phyloP scores from a whole-genome alignment of 805 yeast genomes.

The Metschnikowia peoriensis region DNA sequence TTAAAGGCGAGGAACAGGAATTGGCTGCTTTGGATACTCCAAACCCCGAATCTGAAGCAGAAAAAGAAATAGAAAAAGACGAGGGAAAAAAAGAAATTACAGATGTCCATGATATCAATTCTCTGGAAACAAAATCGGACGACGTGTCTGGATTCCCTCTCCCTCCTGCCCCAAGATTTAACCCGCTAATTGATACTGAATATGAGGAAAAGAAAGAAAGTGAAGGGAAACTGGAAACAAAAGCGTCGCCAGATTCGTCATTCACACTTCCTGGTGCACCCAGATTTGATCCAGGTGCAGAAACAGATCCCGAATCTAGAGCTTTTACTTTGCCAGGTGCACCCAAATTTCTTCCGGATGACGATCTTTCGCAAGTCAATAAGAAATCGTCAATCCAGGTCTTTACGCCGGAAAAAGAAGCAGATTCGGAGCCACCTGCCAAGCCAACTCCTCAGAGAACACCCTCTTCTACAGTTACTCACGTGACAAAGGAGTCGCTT shows the following conservation, averaged over 20 bases:
- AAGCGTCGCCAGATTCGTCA: background rate
- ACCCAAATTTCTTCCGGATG: conserved; percentile 41
- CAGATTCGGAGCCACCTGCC: background rate
- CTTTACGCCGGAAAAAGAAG: conserved; percentile 22
- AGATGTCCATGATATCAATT: background rate
- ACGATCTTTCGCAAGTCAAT: conserved; percentile 35
- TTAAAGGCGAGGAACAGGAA: conserved; percentile 28
- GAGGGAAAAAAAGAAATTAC: background rate
- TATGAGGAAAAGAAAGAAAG: background rate
- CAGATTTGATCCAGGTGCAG: conserved; percentile 27
- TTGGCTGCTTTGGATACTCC: conserved; percentile 16
- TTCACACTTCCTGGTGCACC: conserved; percentile 39
- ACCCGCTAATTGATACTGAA: background rate
- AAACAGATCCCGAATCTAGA: conserved; percentile 18
- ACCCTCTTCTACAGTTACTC: conserved; percentile 3
- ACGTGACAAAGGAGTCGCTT: conserved; percentile 38
- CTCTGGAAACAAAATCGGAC: background rate
- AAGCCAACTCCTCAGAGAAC: background rate
- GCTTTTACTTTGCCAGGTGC: conserved; percentile 40
- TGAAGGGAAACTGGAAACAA: background rate
- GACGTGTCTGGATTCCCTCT: background rate
- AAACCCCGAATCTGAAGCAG: background rate
- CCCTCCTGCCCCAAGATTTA: background rate
- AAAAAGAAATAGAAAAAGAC: background rate
- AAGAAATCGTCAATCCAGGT: conserved; percentile 38